Evolutionary conservation across 179 eudicot species (phyloP).

Genomic region (Dionaea muscipula): DNA sequence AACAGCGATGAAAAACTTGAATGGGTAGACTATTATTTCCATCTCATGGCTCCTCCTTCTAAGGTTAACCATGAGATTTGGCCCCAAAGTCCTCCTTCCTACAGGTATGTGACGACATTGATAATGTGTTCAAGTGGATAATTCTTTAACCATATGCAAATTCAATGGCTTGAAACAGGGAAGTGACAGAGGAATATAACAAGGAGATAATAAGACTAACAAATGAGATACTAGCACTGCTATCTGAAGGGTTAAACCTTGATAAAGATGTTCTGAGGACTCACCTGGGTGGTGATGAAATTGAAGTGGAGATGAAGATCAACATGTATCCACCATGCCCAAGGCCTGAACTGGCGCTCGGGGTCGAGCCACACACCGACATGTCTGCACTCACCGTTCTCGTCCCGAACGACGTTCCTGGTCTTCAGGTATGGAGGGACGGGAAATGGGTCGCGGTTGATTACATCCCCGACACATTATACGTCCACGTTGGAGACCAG

Average conservation of each 20-base stretch:
- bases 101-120: too few relatives aligned
- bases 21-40: constrained; percentile 46
- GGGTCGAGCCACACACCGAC: constrained; percentile 49
- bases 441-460: constrained; percentile 37
- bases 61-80: constrained; percentile 30
- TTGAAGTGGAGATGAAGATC: constrained; percentile 45
- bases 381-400: constrained; percentile 45
- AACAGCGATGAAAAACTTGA: constrained; percentile 33
- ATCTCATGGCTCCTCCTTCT: constrained; percentile 31
- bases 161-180: constrained; percentile 18
- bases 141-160: background rate
- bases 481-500: constrained; percentile 46
- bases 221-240: constrained; percentile 23
- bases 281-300: constrained; percentile 22
- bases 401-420: constrained; percentile 38
- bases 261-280: constrained; percentile 19
- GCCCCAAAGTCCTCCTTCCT: constrained; percentile 31
- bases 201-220: constrained; percentile 20
- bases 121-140: too few relatives aligned
- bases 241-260: constrained; percentile 35
- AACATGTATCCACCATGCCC: constrained; percentile 60
- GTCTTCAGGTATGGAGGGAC: constrained; percentile 42
- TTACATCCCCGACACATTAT: constrained; percentile 27
- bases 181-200: constrained; percentile 34
- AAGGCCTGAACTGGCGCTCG: constrained; percentile 39